Percentiles rank a stretch among this genome's conserved stretches.
Conservation (phyloP, 192 early-diverging fungal genomes). For the Phycomyces blakesleeanus region DNA sequence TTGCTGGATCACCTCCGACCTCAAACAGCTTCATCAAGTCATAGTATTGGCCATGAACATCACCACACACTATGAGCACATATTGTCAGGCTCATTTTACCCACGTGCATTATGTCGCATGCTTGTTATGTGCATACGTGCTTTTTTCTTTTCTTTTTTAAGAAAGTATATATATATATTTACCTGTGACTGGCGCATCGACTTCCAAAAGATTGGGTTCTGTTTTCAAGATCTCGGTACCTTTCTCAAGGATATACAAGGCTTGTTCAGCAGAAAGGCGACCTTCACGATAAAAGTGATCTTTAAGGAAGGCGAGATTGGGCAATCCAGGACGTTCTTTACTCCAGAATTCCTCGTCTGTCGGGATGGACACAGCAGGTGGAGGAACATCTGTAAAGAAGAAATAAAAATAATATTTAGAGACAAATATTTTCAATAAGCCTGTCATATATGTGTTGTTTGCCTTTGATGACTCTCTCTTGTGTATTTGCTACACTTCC, state of each 20-base stretch:
- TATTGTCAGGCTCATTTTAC: neutral
- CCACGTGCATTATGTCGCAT: too few relatives aligned
- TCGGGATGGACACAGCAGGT: constrained; percentile 49
- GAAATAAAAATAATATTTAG: neutral
- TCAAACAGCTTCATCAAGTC: constrained; percentile 98
- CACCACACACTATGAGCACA: constrained; percentile 75
- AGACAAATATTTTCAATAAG: neutral
- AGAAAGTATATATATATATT: neutral
- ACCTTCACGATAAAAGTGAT: constrained; percentile 92
- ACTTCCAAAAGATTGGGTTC: constrained; percentile 87
- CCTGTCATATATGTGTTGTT: neutral
- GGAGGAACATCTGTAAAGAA: constrained; percentile 47
- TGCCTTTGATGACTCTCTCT: constrained; percentile 78
- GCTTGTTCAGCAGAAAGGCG: constrained; percentile 89
- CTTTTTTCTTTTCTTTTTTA: neutral
- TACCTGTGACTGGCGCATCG: constrained; percentile 89
- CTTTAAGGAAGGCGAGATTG: constrained; percentile 79
- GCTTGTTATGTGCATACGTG: neutral
- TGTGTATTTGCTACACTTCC: constrained; percentile 68
- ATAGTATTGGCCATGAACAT: constrained; percentile 97
- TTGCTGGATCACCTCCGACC: constrained; percentile 90
- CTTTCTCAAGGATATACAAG: constrained; percentile 80
- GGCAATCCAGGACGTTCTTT: constrained; percentile 61
- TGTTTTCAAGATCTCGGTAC: constrained; percentile 71
- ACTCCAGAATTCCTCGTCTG: constrained; percentile 50